Conservation (phyloP, 352 stramenopile species). For the Globisporangium barbulae region DNA sequence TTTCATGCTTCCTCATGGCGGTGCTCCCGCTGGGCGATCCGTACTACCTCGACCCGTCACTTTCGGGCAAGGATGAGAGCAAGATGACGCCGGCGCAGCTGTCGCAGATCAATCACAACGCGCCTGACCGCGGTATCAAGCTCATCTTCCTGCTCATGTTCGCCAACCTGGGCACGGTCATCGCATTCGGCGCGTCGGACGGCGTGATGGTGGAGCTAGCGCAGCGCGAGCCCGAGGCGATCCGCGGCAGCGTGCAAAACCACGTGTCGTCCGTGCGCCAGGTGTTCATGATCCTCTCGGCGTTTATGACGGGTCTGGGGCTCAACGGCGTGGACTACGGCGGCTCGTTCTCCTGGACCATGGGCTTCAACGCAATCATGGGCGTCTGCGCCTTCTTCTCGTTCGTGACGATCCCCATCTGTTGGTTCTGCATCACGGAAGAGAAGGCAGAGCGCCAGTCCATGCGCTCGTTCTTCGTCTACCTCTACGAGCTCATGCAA, state of each 20-base stretch:
- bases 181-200: slow-evolving; percentile 68
- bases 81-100: slow-evolving; percentile 33
- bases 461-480: slow-evolving; percentile 31
- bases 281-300: slow-evolving; percentile 31
- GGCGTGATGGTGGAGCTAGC: slow-evolving; percentile 58
- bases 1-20: slow-evolving; percentile 43
- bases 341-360: slow-evolving; percentile 43
- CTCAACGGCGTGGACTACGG: slow-evolving; percentile 49
- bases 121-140: slow-evolving; percentile 35
- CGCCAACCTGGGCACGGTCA: slow-evolving; percentile 71
- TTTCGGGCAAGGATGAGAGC: slow-evolving; percentile 23
- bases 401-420: slow-evolving; percentile 34
- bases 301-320: slow-evolving; percentile 41
- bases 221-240: slow-evolving; percentile 40
- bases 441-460: slow-evolving; percentile 28
- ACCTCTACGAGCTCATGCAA: slow-evolving; percentile 41
- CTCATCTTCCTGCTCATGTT: slow-evolving; percentile 66
- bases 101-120: slow-evolving; percentile 37
- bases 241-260: slow-evolving; percentile 44
- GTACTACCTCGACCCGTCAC: slow-evolving; percentile 34
- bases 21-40: slow-evolving; percentile 41
- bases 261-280: slow-evolving; percentile 33
- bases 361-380: slow-evolving; percentile 59
- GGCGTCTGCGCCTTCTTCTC: slow-evolving; percentile 34
- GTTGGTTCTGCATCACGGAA: slow-evolving; percentile 46